These are phyloP conservation scores for Rhizopogon sp. DNA, from an alignment of 768 basidiomycete genomes.

Conservation along the genomic window DNA sequence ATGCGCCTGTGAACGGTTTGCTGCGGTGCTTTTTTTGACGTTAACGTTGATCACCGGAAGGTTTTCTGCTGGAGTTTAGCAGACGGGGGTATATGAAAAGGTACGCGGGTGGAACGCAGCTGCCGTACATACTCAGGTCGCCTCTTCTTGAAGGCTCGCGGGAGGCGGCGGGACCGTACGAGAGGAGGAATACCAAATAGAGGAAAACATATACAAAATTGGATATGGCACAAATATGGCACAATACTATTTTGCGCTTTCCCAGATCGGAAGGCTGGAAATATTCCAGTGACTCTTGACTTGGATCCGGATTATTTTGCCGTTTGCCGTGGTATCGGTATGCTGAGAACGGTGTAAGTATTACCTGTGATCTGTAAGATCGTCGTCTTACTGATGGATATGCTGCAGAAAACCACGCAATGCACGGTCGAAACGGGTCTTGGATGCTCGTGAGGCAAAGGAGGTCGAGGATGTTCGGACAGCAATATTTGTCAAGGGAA, in stretches of 20 bases:
- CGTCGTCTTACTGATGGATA: not conserved
- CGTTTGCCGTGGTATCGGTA: not conserved
- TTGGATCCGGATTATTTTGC: not conserved
- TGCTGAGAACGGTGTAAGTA: conserved; percentile 29
- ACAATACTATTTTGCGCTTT: not conserved
- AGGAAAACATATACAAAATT: not conserved
- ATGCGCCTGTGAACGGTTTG: not conserved
- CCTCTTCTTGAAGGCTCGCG: not conserved
- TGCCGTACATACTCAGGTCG: not conserved
- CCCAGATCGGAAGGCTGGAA: not conserved
- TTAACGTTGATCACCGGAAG: not conserved
- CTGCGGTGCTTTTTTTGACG: not conserved
- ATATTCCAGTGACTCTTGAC: not conserved
- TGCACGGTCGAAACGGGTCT: conserved; percentile 86
- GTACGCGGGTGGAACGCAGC: not conserved
- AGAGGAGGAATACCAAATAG: not conserved
- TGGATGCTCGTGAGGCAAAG: conserved; percentile 85
- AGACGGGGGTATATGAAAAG: not conserved
- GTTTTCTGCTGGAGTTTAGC: no score
- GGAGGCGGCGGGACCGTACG: no score
- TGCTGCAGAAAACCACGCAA: conserved; percentile 81
- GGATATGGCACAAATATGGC: not conserved
- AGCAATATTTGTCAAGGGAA: conserved; percentile 87
- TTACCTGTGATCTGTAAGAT: not conserved
- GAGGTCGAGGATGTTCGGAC: conserved; percentile 86